These are phyloP conservation scores for Saccharomyces pastorianus DNA, from an alignment of 1,139 yeast species.

Conservation along the genomic window DNA sequence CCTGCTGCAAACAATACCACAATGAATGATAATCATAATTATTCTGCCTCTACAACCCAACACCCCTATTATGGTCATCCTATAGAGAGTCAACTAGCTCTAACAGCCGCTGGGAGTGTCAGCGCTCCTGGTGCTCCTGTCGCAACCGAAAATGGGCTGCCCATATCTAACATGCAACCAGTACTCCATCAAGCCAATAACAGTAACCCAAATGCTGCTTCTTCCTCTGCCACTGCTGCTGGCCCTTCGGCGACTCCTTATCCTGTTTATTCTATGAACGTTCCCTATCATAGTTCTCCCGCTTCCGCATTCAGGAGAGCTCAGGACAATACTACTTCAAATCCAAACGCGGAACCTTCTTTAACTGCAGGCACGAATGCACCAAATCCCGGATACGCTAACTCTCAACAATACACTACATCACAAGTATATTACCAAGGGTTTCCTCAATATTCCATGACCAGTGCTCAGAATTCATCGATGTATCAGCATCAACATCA, in stretches of 20 bases:
- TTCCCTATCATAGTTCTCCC: constrained; percentile 6
- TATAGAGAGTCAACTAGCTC: background rate
- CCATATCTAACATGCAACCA: background rate
- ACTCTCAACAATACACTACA: background rate
- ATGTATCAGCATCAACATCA: constrained; percentile 8
- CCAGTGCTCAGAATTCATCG: background rate
- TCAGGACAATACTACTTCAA: background rate
- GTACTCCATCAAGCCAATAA: background rate
- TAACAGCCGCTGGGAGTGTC: background rate
- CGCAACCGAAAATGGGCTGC: background rate
- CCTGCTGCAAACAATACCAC: background rate
- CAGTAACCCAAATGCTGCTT: background rate
- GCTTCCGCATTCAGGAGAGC: background rate
- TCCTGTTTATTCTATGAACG: constrained; percentile 10
- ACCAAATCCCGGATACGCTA: background rate
- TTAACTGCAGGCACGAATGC: background rate
- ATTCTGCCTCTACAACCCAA: background rate
- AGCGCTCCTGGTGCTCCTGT: background rate
- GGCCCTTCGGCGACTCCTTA: constrained; percentile 4
- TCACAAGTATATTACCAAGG: background rate
- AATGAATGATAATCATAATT: background rate
- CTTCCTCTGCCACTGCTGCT: background rate
- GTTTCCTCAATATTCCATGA: background rate
- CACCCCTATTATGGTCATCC: background rate
- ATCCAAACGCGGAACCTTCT: background rate